Evolutionary conservation across 2,329 filamentous ascomycete genomes (phyloP).

Genomic region (Penicillium sumatraense): DNA sequence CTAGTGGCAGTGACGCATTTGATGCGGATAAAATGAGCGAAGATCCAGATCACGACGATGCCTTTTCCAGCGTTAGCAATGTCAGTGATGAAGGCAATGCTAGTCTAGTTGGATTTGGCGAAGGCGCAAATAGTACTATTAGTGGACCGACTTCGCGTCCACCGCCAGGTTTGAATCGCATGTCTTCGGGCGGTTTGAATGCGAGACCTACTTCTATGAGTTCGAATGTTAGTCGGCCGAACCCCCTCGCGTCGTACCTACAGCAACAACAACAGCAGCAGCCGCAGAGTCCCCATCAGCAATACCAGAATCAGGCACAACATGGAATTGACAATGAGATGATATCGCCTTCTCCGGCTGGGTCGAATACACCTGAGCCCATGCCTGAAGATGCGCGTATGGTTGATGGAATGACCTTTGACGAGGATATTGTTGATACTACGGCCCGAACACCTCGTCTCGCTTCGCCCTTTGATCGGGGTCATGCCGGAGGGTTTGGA

Average conservation of each 20-base stretch:
- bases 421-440: slow-evolving; percentile 67
- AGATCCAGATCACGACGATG: slow-evolving; percentile 69
- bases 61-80: slow-evolving; percentile 69
- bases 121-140: slow-evolving; percentile 84
- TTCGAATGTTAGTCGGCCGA: slow-evolving; percentile 39
- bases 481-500: slow-evolving; percentile 16
- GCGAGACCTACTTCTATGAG: slow-evolving; percentile 46
- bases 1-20: slow-evolving; percentile 65
- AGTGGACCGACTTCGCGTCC: slow-evolving; percentile 72
- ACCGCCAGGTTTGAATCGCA: slow-evolving; percentile 53
- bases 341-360: slow-evolving; percentile 41
- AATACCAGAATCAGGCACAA: neutral
- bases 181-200: slow-evolving; percentile 36
- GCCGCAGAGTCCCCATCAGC: slow-evolving; percentile 12
- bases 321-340: slow-evolving; percentile 26
- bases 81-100: slow-evolving; percentile 85
- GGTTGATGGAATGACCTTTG: slow-evolving; percentile 70
- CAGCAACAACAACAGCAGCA: slow-evolving; percentile 23
- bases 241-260: slow-evolving; percentile 31
- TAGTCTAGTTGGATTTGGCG: slow-evolving; percentile 88
- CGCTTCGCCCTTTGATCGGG: slow-evolving; percentile 37
- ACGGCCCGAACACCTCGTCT: slow-evolving; percentile 64
- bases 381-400: slow-evolving; percentile 61
- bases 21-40: slow-evolving; percentile 62
- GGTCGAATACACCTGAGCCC: slow-evolving; percentile 48